Percentiles rank a stretch among this genome's conserved stretches.
Evolutionary conservation across 805 yeast genomes (phyloP).

Genomic region (Ogataea corticis): DNA sequence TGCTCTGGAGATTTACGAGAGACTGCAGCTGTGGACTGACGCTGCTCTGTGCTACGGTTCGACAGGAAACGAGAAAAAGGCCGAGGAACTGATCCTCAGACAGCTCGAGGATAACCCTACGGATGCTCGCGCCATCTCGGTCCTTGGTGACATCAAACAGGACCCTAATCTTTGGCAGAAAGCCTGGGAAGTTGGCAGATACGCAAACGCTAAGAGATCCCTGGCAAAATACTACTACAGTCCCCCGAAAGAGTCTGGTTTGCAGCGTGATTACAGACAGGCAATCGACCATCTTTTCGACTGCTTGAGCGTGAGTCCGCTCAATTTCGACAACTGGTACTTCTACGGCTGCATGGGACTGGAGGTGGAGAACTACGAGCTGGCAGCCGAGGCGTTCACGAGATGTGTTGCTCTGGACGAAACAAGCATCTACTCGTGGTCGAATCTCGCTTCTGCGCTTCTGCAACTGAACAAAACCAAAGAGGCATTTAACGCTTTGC

Average conservation of each 20-base stretch:
- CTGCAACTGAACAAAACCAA: slow-evolving; percentile 60
- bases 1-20: slow-evolving; percentile 85
- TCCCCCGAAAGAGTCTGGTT: slow-evolving; percentile 59
- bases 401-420: slow-evolving; percentile 87
- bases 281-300: slow-evolving; percentile 74
- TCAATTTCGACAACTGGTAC: slow-evolving; percentile 82
- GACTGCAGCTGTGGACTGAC: slow-evolving; percentile 74
- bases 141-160: slow-evolving; percentile 80
- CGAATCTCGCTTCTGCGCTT: slow-evolving; percentile 82
- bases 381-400: slow-evolving; percentile 90
- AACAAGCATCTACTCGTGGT: slow-evolving; percentile 81
- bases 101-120: slow-evolving; percentile 59
- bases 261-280: slow-evolving; percentile 47
- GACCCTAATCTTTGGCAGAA: slow-evolving; percentile 77
- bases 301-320: slow-evolving; percentile 69
- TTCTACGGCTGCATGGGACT: slow-evolving; percentile 89
- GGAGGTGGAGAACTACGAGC: slow-evolving; percentile 64
- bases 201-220: slow-evolving; percentile 83
- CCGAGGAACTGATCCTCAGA: slow-evolving; percentile 55
- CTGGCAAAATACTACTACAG: slow-evolving; percentile 69
- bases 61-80: slow-evolving; percentile 69
- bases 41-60: slow-evolving; percentile 91
- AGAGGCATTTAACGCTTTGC: slow-evolving; percentile 84
- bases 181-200: slow-evolving; percentile 85
- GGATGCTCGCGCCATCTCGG: slow-evolving; percentile 81